Evolutionary conservation across 2,329 filamentous ascomycete species (phyloP).

Genomic region (Xenoacremonium recifei): DNA sequence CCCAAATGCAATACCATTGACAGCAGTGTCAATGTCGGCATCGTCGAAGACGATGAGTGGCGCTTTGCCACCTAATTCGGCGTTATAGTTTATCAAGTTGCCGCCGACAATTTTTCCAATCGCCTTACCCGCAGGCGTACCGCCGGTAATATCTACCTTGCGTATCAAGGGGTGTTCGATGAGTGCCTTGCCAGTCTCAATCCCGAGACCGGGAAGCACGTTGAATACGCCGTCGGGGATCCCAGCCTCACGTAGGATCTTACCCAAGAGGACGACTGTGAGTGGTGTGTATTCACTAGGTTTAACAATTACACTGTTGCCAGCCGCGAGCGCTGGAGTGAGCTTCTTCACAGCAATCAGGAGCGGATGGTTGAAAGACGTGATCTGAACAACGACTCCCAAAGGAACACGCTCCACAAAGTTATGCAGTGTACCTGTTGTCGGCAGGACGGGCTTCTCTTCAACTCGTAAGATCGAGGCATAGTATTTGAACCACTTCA

Average conservation of each 20-base stretch:
- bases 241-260: constrained; percentile 63
- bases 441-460: constrained; percentile 65
- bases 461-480: constrained; percentile 64
- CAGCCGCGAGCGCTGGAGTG: constrained; percentile 58
- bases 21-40: constrained; percentile 63
- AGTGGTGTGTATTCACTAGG: constrained; percentile 62
- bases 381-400: constrained; percentile 57
- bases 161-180: constrained; percentile 51
- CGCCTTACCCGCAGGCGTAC: constrained; percentile 67
- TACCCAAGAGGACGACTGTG: constrained; percentile 57
- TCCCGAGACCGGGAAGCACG: constrained; percentile 56
- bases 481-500: constrained; percentile 72
- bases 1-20: constrained; percentile 66
- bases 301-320: constrained; percentile 61
- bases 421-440: constrained; percentile 58
- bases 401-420: constrained; percentile 54
- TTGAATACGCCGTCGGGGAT: constrained; percentile 71
- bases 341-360: constrained; percentile 60
- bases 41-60: constrained; percentile 66
- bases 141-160: constrained; percentile 75
- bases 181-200: constrained; percentile 50
- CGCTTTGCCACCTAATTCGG: constrained; percentile 71
- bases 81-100: constrained; percentile 68
- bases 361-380: constrained; percentile 59
- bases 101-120: constrained; percentile 65